Evolutionary conservation across 2,329 filamentous ascomycete species (phyloP).

Genomic region (Teratosphaeria zuluensis): DNA sequence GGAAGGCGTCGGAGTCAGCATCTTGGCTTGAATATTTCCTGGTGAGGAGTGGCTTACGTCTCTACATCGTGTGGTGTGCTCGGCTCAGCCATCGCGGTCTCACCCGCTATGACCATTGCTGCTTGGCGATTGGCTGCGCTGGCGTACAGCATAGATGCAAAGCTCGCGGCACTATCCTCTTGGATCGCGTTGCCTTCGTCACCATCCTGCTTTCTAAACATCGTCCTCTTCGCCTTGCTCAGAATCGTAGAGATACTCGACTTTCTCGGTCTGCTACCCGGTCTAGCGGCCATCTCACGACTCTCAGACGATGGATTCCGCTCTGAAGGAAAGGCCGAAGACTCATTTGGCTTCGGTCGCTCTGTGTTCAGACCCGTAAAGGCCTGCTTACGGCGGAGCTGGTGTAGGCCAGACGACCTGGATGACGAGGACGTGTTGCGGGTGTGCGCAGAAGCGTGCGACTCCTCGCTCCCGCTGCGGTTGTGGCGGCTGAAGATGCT

Average conservation of each 20-base stretch:
- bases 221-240: neutral
- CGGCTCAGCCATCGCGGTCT: neutral
- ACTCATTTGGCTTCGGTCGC: neutral
- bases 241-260: neutral
- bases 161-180: neutral
- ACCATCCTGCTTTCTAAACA: neutral
- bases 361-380: neutral
- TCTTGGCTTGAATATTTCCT: neutral
- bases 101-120: neutral
- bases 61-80: neutral
- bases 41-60: neutral
- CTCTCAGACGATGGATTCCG: neutral
- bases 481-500: neutral
- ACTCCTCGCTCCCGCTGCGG: neutral
- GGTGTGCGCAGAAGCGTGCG: neutral
- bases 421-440: neutral
- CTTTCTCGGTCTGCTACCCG: neutral
- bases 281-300: neutral
- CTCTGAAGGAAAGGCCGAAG: neutral
- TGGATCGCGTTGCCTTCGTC: neutral
- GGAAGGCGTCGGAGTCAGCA: neutral
- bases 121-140: neutral
- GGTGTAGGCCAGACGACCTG: neutral
- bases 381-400: neutral
- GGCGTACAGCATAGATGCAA: neutral